Evolutionary conservation across 192 early-diverging fungal genomes (phyloP).

Genomic region (Martensiomyces pterosporus): DNA sequence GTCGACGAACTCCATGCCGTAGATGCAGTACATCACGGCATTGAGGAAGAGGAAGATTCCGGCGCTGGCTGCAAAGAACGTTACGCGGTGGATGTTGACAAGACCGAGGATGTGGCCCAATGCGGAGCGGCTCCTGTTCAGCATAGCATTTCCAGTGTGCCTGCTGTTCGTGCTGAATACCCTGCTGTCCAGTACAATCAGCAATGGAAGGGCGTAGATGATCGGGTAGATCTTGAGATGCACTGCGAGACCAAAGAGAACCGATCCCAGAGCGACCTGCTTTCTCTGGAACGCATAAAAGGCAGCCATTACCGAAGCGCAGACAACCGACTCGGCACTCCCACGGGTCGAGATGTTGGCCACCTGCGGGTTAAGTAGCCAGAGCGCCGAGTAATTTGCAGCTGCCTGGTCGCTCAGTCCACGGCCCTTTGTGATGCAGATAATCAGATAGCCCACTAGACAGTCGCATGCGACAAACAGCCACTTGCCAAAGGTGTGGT

Average conservation of each 20-base stretch:
- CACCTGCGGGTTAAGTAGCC: slow-evolving; percentile 95
- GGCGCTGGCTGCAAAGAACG: slow-evolving; percentile 62
- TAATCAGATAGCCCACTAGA: slow-evolving; percentile 67
- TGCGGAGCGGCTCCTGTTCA: not conserved
- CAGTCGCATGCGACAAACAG: slow-evolving; percentile 86
- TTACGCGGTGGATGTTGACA: slow-evolving; percentile 56
- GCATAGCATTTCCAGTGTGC: no score
- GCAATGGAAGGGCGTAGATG: slow-evolving; percentile 84
- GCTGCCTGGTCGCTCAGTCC: slow-evolving; percentile 52
- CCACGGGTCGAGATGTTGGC: slow-evolving; percentile 95
- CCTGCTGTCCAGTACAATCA: slow-evolving; percentile 54
- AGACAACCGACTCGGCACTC: slow-evolving; percentile 84
- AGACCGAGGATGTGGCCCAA: slow-evolving; percentile 15
- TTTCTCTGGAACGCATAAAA: slow-evolving; percentile 66
- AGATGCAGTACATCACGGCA: slow-evolving; percentile 66
- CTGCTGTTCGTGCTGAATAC: slow-evolving; percentile 14
- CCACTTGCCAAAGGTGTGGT: slow-evolving; percentile 82
- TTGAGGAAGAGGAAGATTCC: slow-evolving; percentile 60
- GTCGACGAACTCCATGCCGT: slow-evolving; percentile 81
- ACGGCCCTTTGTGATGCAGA: slow-evolving; percentile 42
- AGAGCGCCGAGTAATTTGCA: slow-evolving; percentile 59
- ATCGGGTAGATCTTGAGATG: slow-evolving; percentile 98
- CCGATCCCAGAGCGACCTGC: slow-evolving; percentile 50
- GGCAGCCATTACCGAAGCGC: slow-evolving; percentile 69
- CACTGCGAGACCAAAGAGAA: slow-evolving; percentile 84